Conservation (phyloP, 768 basidiomycete species). For the Porpolomopsis calyptriformis region DNA sequence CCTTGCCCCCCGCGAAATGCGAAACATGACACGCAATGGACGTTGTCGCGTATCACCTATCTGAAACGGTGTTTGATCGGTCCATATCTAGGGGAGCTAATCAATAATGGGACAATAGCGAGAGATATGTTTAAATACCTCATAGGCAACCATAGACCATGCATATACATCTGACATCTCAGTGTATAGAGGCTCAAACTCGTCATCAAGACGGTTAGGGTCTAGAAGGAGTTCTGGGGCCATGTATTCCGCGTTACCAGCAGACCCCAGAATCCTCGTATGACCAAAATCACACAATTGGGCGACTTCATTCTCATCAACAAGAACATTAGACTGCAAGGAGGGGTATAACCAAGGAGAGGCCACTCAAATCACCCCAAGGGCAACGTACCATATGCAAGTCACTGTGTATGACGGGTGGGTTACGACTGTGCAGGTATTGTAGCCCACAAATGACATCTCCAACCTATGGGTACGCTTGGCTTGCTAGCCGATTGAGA, state of each 20-base stretch:
- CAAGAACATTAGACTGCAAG: not conserved
- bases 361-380: no score
- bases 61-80: slow-evolving; percentile 13
- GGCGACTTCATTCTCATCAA: slow-evolving; percentile 2
- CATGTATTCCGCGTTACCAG: slow-evolving; percentile 19
- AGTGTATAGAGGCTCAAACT: slow-evolving; percentile 19
- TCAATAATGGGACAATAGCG: not conserved
- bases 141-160: not conserved
- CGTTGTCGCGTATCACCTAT: not conserved
- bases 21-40: not conserved
- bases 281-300: slow-evolving; percentile 5
- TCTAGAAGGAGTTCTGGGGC: slow-evolving; percentile 16
- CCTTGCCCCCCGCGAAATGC: not conserved
- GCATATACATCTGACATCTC: slow-evolving; percentile 17
- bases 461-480: not conserved
- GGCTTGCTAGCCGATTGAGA: not conserved
- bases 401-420: slow-evolving; percentile 2
- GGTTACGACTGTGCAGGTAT: slow-evolving; percentile 1
- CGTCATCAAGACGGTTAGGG: not conserved
- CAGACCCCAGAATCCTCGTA: not conserved
- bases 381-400: not conserved
- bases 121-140: not conserved
- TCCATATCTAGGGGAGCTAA: slow-evolving; percentile 13
- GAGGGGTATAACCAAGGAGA: not conserved
- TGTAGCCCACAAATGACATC: slow-evolving; percentile 3